A percentile compares a stretch with the other conserved stretches of the same genome.
Conservation (phyloP, 192 early-diverging fungal species). For the Backusella mclennaniae region DNA sequence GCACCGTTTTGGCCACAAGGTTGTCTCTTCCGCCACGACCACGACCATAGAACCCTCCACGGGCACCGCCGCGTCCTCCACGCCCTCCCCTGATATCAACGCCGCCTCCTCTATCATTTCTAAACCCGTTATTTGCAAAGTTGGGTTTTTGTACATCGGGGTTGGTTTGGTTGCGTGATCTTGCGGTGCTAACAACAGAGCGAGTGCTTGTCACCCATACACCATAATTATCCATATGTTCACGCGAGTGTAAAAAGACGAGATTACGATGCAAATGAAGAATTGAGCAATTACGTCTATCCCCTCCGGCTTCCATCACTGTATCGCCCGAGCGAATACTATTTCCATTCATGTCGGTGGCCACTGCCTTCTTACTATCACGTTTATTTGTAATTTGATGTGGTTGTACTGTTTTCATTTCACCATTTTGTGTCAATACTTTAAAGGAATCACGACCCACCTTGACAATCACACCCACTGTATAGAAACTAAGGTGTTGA, state of each 20-base stretch:
- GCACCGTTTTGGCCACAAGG: slow-evolving; percentile 76
- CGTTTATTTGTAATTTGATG: slow-evolving; percentile 75
- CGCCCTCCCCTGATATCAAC: slow-evolving; percentile 24
- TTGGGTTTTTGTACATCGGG: slow-evolving; percentile 8
- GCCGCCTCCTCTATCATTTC: slow-evolving; percentile 19
- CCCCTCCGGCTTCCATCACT: slow-evolving; percentile 69
- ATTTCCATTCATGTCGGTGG: slow-evolving; percentile 50
- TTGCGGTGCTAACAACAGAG: slow-evolving; percentile 57
- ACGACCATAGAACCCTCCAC: slow-evolving; percentile 55
- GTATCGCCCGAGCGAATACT: slow-evolving; percentile 66
- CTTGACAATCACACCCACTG: slow-evolving; percentile 81
- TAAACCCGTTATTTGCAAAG: slow-evolving; percentile 6
- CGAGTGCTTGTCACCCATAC: slow-evolving; percentile 73
- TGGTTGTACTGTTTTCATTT: slow-evolving; percentile 58
- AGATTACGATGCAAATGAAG: slow-evolving; percentile 80
- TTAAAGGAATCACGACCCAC: slow-evolving; percentile 72
- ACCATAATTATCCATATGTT: slow-evolving; percentile 68
- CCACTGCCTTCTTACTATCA: slow-evolving; percentile 53
- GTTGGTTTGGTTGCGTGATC: background rate
- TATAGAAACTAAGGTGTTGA: slow-evolving; percentile 46
- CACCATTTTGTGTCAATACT: slow-evolving; percentile 77
- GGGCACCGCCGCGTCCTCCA: slow-evolving; percentile 45
- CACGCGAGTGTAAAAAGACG: slow-evolving; percentile 80
- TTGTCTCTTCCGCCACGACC: slow-evolving; percentile 51
- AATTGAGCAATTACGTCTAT: slow-evolving; percentile 66